Percentiles rank a stretch among this genome's conserved stretches.
phyloP scores from a whole-genome alignment of 352 stramenopile genomes.

The Phytophthora niederhauseri region DNA sequence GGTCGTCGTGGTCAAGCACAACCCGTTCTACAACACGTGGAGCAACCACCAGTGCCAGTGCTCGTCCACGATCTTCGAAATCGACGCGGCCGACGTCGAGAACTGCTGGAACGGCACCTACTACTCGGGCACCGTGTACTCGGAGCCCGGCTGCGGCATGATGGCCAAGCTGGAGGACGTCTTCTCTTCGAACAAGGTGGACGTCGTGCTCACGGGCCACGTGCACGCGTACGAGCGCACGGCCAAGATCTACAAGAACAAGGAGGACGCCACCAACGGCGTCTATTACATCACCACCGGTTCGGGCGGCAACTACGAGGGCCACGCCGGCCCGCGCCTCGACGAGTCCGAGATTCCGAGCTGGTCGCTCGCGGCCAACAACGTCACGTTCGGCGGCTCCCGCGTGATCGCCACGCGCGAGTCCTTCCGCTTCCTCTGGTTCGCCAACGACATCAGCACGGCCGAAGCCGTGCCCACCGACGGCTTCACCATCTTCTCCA shows the following conservation, averaged over 20 bases:
- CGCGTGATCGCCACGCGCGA: slow-evolving; percentile 52
- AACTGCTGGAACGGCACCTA: slow-evolving; percentile 61
- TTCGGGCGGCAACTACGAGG: slow-evolving; percentile 58
- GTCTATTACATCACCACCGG: slow-evolving; percentile 58
- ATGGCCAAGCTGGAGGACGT: slow-evolving; percentile 52
- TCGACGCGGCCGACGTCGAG: slow-evolving; percentile 34
- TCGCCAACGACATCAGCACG: slow-evolving; percentile 49
- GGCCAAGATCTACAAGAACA: slow-evolving; percentile 58
- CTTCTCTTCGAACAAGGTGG: slow-evolving; percentile 47
- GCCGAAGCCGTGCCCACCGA: slow-evolving; percentile 44
- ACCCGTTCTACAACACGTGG: slow-evolving; percentile 74
- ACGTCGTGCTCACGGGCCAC: slow-evolving; percentile 54
- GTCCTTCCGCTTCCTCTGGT: slow-evolving; percentile 52
- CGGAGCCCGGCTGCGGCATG: slow-evolving; percentile 51
- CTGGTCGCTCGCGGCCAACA: slow-evolving; percentile 50
- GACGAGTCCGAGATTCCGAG: slow-evolving; percentile 32
- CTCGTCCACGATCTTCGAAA: slow-evolving; percentile 46
- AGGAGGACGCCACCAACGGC: slow-evolving; percentile 40
- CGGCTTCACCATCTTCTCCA: slow-evolving; percentile 55
- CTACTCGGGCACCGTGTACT: slow-evolving; percentile 38
- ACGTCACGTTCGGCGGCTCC: slow-evolving; percentile 51
- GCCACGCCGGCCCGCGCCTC: slow-evolving; percentile 45
- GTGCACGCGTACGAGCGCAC: slow-evolving; percentile 60
- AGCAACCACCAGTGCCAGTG: slow-evolving; percentile 61
- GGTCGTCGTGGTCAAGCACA: slow-evolving; percentile 82